Base-by-base conservation (phyloP, 805 yeast species). In the Cyberlindnera mycetangii region DNA sequence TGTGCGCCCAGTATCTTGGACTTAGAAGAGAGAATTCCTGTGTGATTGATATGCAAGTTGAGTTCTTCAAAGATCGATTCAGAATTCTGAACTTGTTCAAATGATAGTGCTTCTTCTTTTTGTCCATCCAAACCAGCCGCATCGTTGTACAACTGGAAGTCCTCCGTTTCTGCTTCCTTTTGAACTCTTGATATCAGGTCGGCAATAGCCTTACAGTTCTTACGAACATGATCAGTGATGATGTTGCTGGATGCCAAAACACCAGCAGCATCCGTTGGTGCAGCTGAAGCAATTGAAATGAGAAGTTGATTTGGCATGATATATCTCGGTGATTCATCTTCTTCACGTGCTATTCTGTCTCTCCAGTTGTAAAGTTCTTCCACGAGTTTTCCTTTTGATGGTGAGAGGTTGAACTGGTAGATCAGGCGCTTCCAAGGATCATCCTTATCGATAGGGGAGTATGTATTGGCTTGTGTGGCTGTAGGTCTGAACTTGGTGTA, bases 321-420 rank as follows among this genome's bases (percentile, higher is more conserved):
- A 56, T 70, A 92, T 48, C 95, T 71, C 2, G 84, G 79, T 2
- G 95, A 85, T 65, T 93, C 99, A 62, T 93, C 99, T 37, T 77
- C 74, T 31, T 68, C 53, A 51, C 95, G 74, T 2, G 97, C 98
- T 28, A 75, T 58, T 1, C 48, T 40, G 61, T 93, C 98, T 62
- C 99, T 77, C 97, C 97, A 93, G 34, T 77, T 71, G 54, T 76
- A 87, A 16, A 93, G 67, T 0, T 67, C 78, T 49, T 73, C 78
- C 15, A 87, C 72, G 7, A 89, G 60, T 0, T 74, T 75, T 40
- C 75, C 74, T 47, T 74, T 79, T 21, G 75, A 67, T 1, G 61
- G 49, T 1, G 83, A 78, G 4, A 92, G 69, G 47, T 82, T 83
- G 62, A 81, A 85, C 54, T 84, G 87, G 36, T 67, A 64, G 58